Base-by-base conservation (phyloP, 257 asterid species). In the Nicotiana noctiflora region DNA sequence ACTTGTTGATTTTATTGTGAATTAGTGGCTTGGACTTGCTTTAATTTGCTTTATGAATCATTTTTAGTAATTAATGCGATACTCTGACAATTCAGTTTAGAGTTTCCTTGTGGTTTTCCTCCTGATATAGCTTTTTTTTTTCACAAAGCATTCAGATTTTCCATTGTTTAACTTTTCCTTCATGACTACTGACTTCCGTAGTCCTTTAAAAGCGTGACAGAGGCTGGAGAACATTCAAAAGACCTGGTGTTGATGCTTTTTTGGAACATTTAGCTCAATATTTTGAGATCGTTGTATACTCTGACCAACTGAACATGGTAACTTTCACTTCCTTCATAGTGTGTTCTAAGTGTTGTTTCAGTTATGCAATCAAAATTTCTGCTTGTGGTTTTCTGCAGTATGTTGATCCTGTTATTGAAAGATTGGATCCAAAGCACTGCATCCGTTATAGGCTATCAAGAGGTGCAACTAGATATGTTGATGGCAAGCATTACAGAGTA, bases 211-310 rank as follows among this genome's bases (percentile, higher is more conserved):
- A 95, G 99, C 97, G 99, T 81, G 97, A 92, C 15, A 85, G 98
- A 85, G 98, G 98, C 19, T 95, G 98, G 99, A 91, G 96, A 86
- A 93, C 98, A 55, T 91, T 91, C 85, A 95, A 95, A 81, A 87
- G 99, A 83, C 99, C 99, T 8, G 98, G 99, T 31, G 97, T 95
- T 74, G 99, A 95, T 53, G 93, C 87, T 83, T 95, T 95, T 85
- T 88, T 95, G 81, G 94, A 95, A 87, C 93, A 93, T 79, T 85
- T 95, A 40, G 92, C 96, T 67, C 98, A 92, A 72, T 93, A 79
- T 85, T 95, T 88, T 84, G 98, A 95, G 88, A 87, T 95, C 18
- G 88, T 95, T 44, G 81, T 93, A 31, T 95, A 90, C 77, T 87
- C 99, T 37, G 98, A 93, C 83, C 93, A 91, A 84, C 89, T 80